Evolutionary conservation across 345 rosid genomes (phyloP).

Genomic region (Geranium brycei): DNA sequence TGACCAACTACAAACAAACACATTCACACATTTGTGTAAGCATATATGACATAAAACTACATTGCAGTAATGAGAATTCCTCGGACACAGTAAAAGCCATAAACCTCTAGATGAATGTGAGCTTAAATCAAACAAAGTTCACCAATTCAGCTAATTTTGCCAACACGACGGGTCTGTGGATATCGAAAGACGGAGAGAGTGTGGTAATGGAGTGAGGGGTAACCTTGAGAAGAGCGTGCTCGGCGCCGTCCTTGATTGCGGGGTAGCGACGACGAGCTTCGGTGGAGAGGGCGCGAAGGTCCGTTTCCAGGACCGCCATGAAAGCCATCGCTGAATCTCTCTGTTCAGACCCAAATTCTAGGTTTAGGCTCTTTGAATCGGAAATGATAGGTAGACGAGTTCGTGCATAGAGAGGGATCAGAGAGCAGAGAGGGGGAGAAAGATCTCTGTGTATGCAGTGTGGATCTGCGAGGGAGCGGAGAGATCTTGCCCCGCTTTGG

Average conservation of each 20-base stretch:
- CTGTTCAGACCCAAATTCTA: background rate
- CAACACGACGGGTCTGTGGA: too few relatives aligned
- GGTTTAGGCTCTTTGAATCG: background rate
- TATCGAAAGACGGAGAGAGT: too few relatives aligned
- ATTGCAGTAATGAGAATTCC: background rate
- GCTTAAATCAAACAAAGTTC: background rate
- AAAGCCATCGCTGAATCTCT: conserved; percentile 47
- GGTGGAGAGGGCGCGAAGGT: conserved; percentile 92
- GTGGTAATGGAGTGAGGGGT: background rate
- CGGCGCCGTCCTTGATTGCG: conserved; percentile 89
- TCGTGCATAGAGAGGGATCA: background rate
- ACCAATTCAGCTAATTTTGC: too few relatives aligned
- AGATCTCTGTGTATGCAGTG: background rate
- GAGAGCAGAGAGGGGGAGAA: background rate
- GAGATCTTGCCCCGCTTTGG: background rate
- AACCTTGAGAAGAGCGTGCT: conserved; percentile 89
- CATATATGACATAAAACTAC: background rate
- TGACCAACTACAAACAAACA: background rate
- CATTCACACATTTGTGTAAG: background rate
- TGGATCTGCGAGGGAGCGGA: background rate
- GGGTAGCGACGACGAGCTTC: conserved; percentile 94
- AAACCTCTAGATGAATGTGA: background rate
- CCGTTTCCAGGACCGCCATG: conserved; percentile 89
- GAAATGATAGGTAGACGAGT: background rate
- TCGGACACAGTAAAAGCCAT: background rate